Conservation (phyloP, 345 rosid genomes). For the Turnera subulata region DNA sequence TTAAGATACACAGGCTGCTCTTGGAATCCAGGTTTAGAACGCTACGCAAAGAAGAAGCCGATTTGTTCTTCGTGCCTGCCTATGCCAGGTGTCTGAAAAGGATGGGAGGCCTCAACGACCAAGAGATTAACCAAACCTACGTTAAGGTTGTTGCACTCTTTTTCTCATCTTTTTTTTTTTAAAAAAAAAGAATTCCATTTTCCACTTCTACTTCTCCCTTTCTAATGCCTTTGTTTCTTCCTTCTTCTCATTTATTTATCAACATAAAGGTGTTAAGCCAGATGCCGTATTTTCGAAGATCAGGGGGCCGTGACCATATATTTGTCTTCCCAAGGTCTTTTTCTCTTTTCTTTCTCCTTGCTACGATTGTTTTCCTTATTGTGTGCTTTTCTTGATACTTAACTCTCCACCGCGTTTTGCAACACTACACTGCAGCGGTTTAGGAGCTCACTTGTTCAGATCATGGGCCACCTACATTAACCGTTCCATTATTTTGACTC, state of each 20-base stretch:
- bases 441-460: slow-evolving; percentile 79
- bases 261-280: slow-evolving; percentile 88
- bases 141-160: slow-evolving; percentile 50
- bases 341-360: no score
- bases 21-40: slow-evolving; percentile 68
- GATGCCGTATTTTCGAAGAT: slow-evolving; percentile 86
- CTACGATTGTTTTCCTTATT: no score
- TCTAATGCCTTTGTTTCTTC: no score
- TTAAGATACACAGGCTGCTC: slow-evolving; percentile 71
- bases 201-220: no score
- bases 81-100: slow-evolving; percentile 85
- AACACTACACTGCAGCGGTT: slow-evolving; percentile 26
- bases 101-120: slow-evolving; percentile 90
- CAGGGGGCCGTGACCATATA: slow-evolving; percentile 94
- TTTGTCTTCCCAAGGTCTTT: slow-evolving; percentile 98
- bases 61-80: slow-evolving; percentile 92
- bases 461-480: slow-evolving; percentile 73
- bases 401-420: not conserved
- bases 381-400: not conserved
- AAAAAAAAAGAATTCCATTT: no score
- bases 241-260: no score
- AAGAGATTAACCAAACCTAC: slow-evolving; percentile 81
- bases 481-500: slow-evolving; percentile 76
- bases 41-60: slow-evolving; percentile 69
- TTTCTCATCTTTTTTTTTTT: not conserved